Evolutionary conservation across 2,329 filamentous ascomycete genomes (phyloP), one percentile per base, ranked within the genome.

Genomic region (Sclerotinia minor): DNA sequence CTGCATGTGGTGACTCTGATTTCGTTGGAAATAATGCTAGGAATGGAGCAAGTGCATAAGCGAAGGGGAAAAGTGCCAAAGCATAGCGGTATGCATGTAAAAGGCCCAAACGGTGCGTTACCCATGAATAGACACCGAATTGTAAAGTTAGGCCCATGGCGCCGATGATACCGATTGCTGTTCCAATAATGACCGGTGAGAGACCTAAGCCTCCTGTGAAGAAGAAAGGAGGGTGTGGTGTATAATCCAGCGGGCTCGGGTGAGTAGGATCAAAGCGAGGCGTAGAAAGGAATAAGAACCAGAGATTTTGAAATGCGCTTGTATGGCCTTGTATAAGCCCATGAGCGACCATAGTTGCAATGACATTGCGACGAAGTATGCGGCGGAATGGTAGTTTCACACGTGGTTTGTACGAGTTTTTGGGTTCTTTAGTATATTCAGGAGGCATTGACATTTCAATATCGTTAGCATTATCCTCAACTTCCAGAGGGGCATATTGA

Each of bases 81-180:
- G 52, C 11, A 19, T 54, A 54, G 11, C 52, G 52, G 29, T 54
- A 54, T 54, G 52, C 29, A n/a, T 54, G 13, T 19, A 54, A 35
- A 6, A 54, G 19, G n/a, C 52, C 52, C 52, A 54, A 54, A 13
- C 52, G 52, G 29, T 54, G 5, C 19, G 52, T 54, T 54, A 54
- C 52, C 52, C 52, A 54, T 15, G 52, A 54, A 21, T 54, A 54
- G 29, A 54, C 29, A 54, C 52, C 52, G 32, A 54, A 54, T 54
- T 54, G 52, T 32, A 54, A n/a, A 29, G 32, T 35, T 19, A 54
- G 19, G 7, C 52, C 52, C 52, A 54, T 54, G n/a, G 52, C 52
- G 19, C 52, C 52, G 32, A 54, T 54, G 19, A 54, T 54, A 15
- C 52, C 52, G 5, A 54, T 54, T 35, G 52, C 52, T n/a, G 52